Percentiles rank a stretch among this genome's conserved stretches.
Conservation (phyloP, 441 rosid species). For the Macaranga tanarius region DNA sequence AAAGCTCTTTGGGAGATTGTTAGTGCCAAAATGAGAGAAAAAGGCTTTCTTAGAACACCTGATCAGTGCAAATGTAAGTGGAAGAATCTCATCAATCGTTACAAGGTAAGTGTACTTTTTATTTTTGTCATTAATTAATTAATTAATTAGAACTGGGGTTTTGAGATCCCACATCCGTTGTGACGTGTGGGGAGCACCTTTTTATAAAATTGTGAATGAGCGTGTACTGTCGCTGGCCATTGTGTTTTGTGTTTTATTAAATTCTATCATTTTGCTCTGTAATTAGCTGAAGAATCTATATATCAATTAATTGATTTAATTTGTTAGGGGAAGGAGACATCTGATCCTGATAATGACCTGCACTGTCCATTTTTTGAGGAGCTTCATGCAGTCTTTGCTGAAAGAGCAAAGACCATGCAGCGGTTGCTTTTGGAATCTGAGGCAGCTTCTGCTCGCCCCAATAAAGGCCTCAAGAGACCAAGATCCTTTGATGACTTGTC, state of each 20-base stretch:
- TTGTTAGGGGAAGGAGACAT: constrained; percentile 60
- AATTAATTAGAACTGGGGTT: no score
- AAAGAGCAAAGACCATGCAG: constrained; percentile 47
- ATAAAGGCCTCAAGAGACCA: constrained; percentile 38
- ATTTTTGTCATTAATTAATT: not conserved
- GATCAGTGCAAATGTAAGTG: constrained; percentile 67
- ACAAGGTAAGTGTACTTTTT: constrained; percentile 39
- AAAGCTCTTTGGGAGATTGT: constrained; percentile 56
- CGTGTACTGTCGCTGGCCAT: no score
- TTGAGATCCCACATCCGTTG: no score
- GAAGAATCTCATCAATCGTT: constrained; percentile 59
- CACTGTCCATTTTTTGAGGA: constrained; percentile 59
- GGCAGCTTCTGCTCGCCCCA: constrained; percentile 34
- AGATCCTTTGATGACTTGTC: constrained; percentile 41
- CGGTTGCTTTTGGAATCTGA: constrained; percentile 40
- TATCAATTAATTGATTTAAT: not conserved
- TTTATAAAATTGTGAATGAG: no score
- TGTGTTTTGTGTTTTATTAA: no score
- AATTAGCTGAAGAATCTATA: not conserved
- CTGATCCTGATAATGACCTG: constrained; percentile 46
- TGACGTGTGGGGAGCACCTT: no score
- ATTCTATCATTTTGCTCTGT: no score
- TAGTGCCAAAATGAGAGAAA: constrained; percentile 43
- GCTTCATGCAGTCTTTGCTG: constrained; percentile 45
- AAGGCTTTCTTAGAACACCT: constrained; percentile 47